Conservation (phyloP, 1,284 basidiomycete species). For the Puccinia hordei region DNA sequence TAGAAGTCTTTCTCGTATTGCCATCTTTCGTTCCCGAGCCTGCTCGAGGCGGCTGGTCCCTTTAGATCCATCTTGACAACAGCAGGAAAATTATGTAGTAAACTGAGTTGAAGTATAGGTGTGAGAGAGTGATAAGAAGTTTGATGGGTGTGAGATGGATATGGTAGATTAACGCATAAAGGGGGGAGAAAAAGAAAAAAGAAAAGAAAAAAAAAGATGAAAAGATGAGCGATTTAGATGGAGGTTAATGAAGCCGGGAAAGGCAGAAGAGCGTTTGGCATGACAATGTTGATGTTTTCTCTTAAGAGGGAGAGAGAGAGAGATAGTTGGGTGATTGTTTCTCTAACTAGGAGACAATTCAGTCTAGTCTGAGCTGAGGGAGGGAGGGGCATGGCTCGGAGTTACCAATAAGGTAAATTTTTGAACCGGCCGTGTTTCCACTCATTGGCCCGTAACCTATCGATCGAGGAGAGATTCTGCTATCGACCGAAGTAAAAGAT, state of each 20-base stretch:
- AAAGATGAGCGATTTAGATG: not conserved
- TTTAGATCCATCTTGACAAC: constrained; percentile 19
- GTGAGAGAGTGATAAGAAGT: not conserved
- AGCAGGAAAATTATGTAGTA: too few species aligned
- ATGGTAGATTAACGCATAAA: too few species aligned
- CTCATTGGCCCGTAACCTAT: constrained; percentile 5
- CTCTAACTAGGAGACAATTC: not conserved
- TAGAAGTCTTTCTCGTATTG: not conserved
- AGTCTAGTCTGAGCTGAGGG: constrained; percentile 27
- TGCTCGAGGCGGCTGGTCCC: not conserved
- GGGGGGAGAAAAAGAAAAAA: too few species aligned
- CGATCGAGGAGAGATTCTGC: too few species aligned
- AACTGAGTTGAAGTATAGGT: not conserved
- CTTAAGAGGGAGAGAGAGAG: not conserved
- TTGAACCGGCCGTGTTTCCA: constrained; percentile 2
- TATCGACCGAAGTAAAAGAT: too few species aligned
- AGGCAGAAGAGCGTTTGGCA: not conserved
- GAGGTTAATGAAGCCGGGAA: not conserved
- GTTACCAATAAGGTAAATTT: constrained; percentile 21
- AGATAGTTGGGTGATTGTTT: not conserved
- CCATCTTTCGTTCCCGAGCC: not conserved
- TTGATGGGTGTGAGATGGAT: not conserved
- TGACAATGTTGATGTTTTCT: not conserved
- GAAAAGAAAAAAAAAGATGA: too few species aligned
- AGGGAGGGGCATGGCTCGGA: not conserved